Evolutionary conservation across 495 filamentous ascomycete species (phyloP).

Genomic region (Chlorociboria aeruginascens): DNA sequence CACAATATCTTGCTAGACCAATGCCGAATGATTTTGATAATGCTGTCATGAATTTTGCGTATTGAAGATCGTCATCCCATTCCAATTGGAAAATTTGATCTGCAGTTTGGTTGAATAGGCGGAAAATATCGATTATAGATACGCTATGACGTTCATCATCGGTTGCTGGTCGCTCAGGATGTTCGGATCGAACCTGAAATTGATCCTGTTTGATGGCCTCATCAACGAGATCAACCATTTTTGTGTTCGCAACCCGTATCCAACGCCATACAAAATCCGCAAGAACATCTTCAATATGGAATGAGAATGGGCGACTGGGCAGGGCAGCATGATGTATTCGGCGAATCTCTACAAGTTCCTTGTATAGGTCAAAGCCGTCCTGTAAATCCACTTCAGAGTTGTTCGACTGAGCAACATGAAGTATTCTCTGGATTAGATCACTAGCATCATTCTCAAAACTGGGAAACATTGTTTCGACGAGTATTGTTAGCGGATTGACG

Average conservation of each 20-base stretch:
- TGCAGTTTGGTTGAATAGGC: conserved; percentile 79
- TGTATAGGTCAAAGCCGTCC: conserved; percentile 91
- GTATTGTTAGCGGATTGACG: conserved; percentile 68
- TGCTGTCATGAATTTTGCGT: conserved; percentile 96
- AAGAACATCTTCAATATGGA: conserved; percentile 73
- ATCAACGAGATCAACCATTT: conserved; percentile 75
- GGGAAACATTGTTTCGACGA: conserved; percentile 76
- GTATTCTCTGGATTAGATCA: conserved; percentile 68
- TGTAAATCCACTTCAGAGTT: conserved; percentile 71
- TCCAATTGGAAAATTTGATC: conserved; percentile 76
- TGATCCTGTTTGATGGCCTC: conserved; percentile 79
- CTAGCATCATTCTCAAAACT: conserved; percentile 79
- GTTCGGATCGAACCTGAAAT: conserved; percentile 56
- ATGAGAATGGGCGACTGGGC: conserved; percentile 57
- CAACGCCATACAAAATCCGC: conserved; percentile 93
- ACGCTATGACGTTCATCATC: conserved; percentile 87
- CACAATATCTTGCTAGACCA: conserved; percentile 83
- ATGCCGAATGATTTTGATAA: conserved; percentile 74
- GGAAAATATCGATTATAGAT: conserved; percentile 88
- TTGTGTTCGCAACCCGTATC: conserved; percentile 69
- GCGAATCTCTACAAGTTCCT: conserved; percentile 71
- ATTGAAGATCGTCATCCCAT: conserved; percentile 88
- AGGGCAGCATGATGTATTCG: conserved; percentile 62
- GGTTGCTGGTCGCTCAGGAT: conserved; percentile 44
- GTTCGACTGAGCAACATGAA: conserved; percentile 52